Conservation (phyloP, 2,329 filamentous ascomycete species). For the Pseudogymnoascus sp. region DNA sequence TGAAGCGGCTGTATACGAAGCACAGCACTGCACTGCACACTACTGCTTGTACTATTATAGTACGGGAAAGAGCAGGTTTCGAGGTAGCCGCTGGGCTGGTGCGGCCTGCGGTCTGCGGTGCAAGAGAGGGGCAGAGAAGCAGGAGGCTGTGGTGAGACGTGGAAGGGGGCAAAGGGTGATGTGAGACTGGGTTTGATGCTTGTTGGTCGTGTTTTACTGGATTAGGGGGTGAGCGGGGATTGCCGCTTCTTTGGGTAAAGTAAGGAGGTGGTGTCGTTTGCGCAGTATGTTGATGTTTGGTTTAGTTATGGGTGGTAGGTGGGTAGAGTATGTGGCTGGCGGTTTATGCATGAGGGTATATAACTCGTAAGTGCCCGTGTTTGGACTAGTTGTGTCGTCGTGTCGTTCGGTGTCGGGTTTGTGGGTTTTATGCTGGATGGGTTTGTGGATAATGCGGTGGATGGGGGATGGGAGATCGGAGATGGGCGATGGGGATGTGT, state of each 20-base stretch:
- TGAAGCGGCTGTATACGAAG: no score
- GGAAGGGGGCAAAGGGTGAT: not conserved
- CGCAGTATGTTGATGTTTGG: no score
- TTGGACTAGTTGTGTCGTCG: not conserved
- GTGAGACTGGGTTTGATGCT: not conserved
- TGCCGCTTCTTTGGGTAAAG: no score
- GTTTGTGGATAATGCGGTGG: not conserved
- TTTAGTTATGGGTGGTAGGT: no score
- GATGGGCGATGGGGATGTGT: not conserved
- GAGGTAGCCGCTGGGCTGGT: not conserved
- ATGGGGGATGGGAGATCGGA: not conserved
- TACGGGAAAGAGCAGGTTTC: not conserved
- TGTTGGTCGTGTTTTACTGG: not conserved
- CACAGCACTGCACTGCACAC: no score
- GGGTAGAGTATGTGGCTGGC: not conserved
- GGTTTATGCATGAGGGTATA: not conserved
- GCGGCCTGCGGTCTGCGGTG: not conserved
- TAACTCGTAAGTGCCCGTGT: not conserved
- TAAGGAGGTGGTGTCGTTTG: no score
- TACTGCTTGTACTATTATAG: no score
- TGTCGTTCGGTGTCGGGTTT: not conserved
- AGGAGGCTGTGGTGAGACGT: not conserved
- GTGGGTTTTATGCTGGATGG: not conserved
- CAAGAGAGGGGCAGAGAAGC: no score
- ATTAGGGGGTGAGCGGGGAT: no score